Base-by-base conservation (phyloP, 768 basidiomycete species). In the Trametes maxima region DNA sequence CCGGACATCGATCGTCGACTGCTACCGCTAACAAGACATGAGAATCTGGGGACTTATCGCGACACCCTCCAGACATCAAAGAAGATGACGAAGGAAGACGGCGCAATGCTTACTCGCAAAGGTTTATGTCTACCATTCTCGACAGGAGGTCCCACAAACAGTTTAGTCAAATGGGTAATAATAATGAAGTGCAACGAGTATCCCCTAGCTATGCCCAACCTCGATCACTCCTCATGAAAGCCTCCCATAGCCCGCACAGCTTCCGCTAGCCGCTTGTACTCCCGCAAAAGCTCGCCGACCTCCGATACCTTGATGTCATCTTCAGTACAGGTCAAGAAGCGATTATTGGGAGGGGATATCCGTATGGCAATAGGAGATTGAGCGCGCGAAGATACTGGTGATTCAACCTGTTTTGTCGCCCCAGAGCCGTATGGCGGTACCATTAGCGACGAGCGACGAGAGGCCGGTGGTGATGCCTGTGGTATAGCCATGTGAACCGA, bases 251-350 rank as follows among this genome's bases (percentile, higher is more conserved):
- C 78, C 25, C 82, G 76, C 36, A 94, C 76, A 17, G 80, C 85
- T 44, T 91, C 89, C 10, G 86, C 94, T 53, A 97, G 71, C 45
- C 89, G 77, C 64, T 84, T 83, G 73, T 97, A 98, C 65, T 97
- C 95, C 35, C 78, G 75, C 70, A 98, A 75, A 44, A 99, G 78
- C 65, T 89, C 85, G 0, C 80, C 85, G 1, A 98, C 85, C 66
- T 99, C 96, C 0, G 87, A 85, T 24, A 98, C 74, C 54, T 80
- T 82, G 55, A 98, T 73, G 63, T 98, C 96, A 54, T 88, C 90
- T 48, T 85, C 82, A 0, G 82, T 77, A 64, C 88, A 87, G 50
- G 89, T 84, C 57, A 93, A 62, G 71, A 95, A 94, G 12, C 88
- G 82, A 47, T 80, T 76, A 45, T 83, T 86, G 0, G 89, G 92